phyloP scores from a whole-genome alignment of 345 rosid species.

The Excoecaria agallocha region DNA sequence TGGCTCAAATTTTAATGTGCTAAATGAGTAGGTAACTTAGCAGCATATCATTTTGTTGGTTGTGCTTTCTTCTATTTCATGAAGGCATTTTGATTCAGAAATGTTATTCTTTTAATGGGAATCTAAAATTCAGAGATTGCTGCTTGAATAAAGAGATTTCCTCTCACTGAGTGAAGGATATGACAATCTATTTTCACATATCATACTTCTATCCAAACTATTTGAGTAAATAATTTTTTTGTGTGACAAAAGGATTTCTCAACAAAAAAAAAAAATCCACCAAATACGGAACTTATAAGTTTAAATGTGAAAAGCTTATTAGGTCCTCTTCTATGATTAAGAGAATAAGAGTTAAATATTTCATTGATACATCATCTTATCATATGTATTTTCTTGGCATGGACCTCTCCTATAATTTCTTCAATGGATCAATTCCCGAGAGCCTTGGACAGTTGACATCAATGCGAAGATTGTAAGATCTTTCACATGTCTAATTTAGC shows the following conservation, averaged over 20 bases:
- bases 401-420: conserved; percentile 86
- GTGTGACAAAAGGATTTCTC: background rate
- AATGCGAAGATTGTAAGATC: conserved; percentile 71
- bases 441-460: conserved; percentile 77
- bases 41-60: background rate
- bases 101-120: background rate
- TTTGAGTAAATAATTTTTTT: background rate
- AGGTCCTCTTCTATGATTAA: background rate
- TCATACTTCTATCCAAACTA: background rate
- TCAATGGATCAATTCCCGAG: conserved; percentile 88
- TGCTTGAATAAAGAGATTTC: background rate
- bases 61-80: background rate
- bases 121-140: background rate
- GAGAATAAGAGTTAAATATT: background rate
- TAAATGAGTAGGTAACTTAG: no score
- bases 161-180: no score
- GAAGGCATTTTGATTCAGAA: background rate
- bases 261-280: background rate
- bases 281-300: background rate
- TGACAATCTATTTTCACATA: background rate
- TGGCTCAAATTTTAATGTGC: background rate
- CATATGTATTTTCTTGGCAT: conserved; percentile 33
- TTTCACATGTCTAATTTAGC: background rate
- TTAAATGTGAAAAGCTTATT: background rate
- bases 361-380: conserved; percentile 1